These are phyloP conservation scores for Diaporthe sp. DNA, from an alignment of 2,329 filamentous ascomycete genomes.

Conservation along the genomic window DNA sequence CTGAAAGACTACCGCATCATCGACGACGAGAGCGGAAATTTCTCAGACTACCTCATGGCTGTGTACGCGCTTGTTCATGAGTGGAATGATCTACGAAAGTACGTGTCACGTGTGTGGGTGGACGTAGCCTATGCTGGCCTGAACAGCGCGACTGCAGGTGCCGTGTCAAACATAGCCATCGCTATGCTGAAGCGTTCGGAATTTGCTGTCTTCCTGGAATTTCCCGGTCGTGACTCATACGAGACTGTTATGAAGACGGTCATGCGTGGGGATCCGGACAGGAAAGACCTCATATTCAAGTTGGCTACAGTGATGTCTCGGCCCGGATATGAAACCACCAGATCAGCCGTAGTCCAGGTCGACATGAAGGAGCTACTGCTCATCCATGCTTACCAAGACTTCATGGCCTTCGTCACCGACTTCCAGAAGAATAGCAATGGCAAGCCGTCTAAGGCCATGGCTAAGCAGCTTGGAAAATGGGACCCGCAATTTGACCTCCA, in stretches of 20 bases:
- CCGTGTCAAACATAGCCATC: not conserved
- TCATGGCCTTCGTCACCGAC: not conserved
- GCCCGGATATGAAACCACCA: too few relatives aligned
- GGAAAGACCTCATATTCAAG: too few relatives aligned
- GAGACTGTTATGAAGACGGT: not conserved
- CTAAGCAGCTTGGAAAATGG: not conserved
- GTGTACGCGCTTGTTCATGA: not conserved
- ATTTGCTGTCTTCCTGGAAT: not conserved
- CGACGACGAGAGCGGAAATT: not conserved
- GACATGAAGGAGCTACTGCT: not conserved
- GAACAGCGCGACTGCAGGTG: not conserved
- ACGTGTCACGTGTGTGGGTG: accelerated
- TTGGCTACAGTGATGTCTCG: too few relatives aligned
- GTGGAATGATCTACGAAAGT: not conserved
- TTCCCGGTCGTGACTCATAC: not conserved
- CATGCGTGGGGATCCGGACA: not conserved
- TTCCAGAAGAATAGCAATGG: not conserved
- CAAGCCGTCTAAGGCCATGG: not conserved
- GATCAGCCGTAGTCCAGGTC: not conserved
- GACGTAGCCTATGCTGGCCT: not conserved
- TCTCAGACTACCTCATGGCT: not conserved
- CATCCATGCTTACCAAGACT: not conserved
- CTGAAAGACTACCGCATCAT: not conserved
- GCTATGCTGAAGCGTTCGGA: not conserved
- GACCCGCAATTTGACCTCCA: not conserved